phyloP scores from a whole-genome alignment of 176 grass and related monocot genomes.

The Metroxylon sagu region DNA sequence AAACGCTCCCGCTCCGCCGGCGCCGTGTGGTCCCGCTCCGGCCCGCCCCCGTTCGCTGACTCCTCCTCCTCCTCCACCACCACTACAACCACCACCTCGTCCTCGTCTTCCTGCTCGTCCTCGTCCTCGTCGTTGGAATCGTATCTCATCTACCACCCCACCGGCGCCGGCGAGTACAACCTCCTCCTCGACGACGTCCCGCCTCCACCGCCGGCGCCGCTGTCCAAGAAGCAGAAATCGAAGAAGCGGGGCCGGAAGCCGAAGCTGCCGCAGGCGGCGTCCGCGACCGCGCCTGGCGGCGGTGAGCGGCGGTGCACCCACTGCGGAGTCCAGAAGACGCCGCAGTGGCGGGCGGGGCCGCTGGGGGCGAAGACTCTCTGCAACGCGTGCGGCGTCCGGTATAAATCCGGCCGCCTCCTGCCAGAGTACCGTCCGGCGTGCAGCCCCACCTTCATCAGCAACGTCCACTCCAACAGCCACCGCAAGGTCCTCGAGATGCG shows the following conservation, averaged over 20 bases:
- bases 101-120: constrained; percentile 33
- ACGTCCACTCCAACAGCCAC: constrained; percentile 88
- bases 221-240: constrained; percentile 24
- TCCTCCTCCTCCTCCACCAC: constrained; percentile 35
- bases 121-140: constrained; percentile 24
- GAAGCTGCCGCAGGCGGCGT: constrained; percentile 10
- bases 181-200: no score
- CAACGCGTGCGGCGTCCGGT: constrained; percentile 93
- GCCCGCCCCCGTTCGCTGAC: constrained; percentile 31
- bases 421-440: constrained; percentile 91
- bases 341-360: constrained; percentile 85
- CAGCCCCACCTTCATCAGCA: constrained; percentile 64
- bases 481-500: constrained; percentile 97
- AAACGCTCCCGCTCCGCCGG: constrained; percentile 30
- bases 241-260: constrained; percentile 96
- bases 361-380: constrained; percentile 84
- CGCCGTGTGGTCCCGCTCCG: neutral
- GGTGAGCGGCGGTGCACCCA: constrained; percentile 79
- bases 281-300: neutral
- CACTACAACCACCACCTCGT: constrained; percentile 36
- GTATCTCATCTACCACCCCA: constrained; percentile 1
- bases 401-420: constrained; percentile 87
- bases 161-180: no score
- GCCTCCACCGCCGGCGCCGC: neutral
- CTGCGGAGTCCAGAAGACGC: constrained; percentile 91